phyloP scores from a whole-genome alignment of 2,329 filamentous ascomycete genomes.

The Fusarium cicatricum region DNA sequence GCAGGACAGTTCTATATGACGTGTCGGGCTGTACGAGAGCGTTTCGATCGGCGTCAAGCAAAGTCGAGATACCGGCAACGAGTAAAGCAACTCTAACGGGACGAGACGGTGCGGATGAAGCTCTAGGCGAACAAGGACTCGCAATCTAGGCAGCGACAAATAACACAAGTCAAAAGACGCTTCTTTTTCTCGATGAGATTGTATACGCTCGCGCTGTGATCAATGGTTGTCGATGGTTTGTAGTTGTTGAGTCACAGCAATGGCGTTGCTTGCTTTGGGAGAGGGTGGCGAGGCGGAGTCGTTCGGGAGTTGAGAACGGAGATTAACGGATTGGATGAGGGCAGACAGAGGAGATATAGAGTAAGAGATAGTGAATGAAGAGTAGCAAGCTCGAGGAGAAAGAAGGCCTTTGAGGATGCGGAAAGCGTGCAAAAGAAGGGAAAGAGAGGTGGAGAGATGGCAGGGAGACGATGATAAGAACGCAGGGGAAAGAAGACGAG shows the following conservation, averaged over 20 bases:
- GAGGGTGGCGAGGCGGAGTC: constrained; percentile 39
- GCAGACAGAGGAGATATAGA: constrained; percentile 28
- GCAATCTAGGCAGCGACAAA: constrained; percentile 29
- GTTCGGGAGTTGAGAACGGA: constrained; percentile 30
- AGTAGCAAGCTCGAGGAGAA: constrained; percentile 48
- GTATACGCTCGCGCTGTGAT: constrained; percentile 26
- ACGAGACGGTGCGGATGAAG: constrained; percentile 12
- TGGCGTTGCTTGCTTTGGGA: constrained; percentile 37
- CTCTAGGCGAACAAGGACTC: constrained; percentile 31
- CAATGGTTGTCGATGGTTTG: constrained; percentile 27
- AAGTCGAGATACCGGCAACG: constrained; percentile 3
- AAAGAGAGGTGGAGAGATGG: constrained; percentile 45
- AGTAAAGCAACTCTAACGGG: constrained; percentile 11
- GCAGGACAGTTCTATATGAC: constrained; percentile 23
- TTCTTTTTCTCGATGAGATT: constrained; percentile 47
- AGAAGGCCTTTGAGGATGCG: constrained; percentile 47
- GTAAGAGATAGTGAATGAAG: constrained; percentile 32
- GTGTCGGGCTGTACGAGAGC: constrained; percentile 5
- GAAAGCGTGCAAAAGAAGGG: constrained; percentile 45
- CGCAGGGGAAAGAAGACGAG: constrained; percentile 45
- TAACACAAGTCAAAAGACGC: constrained; percentile 37
- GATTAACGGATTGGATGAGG: constrained; percentile 21
- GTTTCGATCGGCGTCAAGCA: constrained; percentile 18
- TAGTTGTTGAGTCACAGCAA: constrained; percentile 35
- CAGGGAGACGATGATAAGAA: constrained; percentile 45